Evolutionary conservation across 2,329 filamentous ascomycete species (phyloP).

Genomic region (Exophiala viscosa): DNA sequence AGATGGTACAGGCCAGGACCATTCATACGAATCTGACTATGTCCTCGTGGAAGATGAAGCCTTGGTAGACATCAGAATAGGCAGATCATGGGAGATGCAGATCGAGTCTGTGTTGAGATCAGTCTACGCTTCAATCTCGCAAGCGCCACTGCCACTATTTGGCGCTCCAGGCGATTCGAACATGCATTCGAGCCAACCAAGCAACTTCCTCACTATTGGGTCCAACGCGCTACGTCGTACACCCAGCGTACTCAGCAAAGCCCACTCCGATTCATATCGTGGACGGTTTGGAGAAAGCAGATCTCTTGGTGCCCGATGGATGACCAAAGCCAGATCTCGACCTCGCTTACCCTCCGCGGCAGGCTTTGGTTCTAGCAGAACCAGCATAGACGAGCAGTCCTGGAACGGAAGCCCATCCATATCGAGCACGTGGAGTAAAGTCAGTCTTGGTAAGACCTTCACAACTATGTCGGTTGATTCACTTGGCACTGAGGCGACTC

Average conservation of each 20-base stretch:
- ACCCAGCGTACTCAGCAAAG: conserved; percentile 88
- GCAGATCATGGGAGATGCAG: conserved; percentile 81
- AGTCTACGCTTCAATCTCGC: conserved; percentile 85
- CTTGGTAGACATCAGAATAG: conserved; percentile 70
- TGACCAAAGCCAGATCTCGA: conserved; percentile 79
- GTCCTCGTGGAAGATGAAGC: conserved; percentile 46
- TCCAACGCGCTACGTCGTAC: conserved; percentile 71
- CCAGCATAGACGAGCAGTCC: conserved; percentile 85
- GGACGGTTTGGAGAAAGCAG: conserved; percentile 64
- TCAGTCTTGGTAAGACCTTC: conserved; percentile 85
- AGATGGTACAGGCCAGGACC: conserved; percentile 29
- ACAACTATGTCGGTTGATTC: conserved; percentile 92
- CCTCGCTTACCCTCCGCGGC: conserved; percentile 71
- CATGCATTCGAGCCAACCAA: conserved; percentile 30
- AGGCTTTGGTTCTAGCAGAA: conserved; percentile 83
- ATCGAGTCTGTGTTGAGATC: conserved; percentile 87
- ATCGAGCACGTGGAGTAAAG: conserved; percentile 94
- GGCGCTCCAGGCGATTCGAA: conserved; percentile 49
- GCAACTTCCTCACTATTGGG: conserved; percentile 66
- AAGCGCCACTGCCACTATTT: conserved; percentile 80
- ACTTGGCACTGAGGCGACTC: conserved; percentile 65
- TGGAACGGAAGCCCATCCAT: conserved; percentile 88
- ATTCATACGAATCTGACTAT: conserved; percentile 32
- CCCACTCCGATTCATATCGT: conserved; percentile 76
- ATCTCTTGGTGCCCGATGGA: conserved; percentile 67